Evolutionary conservation across 495 filamentous ascomycete genomes (phyloP), one percentile per base, ranked within the genome.

Genomic region (Neurospora pannonica): DNA sequence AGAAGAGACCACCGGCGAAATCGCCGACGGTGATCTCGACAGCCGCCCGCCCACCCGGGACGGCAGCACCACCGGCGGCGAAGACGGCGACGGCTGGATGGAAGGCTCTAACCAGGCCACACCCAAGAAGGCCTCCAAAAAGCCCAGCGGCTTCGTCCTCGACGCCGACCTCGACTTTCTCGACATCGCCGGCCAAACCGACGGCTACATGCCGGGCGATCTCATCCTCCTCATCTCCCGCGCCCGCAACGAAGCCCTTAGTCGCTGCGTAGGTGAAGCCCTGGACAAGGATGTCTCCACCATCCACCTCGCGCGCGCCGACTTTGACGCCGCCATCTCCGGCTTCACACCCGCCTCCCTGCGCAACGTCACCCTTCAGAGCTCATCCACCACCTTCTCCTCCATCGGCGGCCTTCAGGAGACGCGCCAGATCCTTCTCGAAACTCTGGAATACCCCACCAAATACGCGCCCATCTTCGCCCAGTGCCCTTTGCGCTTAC

Each of bases 391-490:
- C 0, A 94, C 92, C 11, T 99, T 97, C 79, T 88, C 90, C 71
- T 93, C 94, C 4, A 98, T 99, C 74, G 96, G 96, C 70, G 96
- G 96, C 15, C 85, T 99, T 13, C 89, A 89, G 21, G 89, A 92
- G 75, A 98, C 96, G 3, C 92, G 96, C 5, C 89, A 93, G 74
- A 94, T 90, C 71, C 87, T 99, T 31, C 85, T 99, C 11, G 97
- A 99, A 83, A 99, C 96, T 0, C 86, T 99, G 5, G 93, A 98
- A 82, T 99, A 98, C 79, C 96, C 96, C 0, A 99, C 96, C 15
- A 97, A 94, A 74, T 99, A 99, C 82, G 97, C 97, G 0, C 96
- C 96, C 3, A 98, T 99, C 77, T 99, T 99, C 78, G 93, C 95
- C 3, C 92, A 95, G 74, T 99, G 95, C 78, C 97, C 96, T 7